Base-by-base conservation (phyloP, 2,329 filamentous ascomycete genomes). In the Phyllosticta citriasiana region DNA sequence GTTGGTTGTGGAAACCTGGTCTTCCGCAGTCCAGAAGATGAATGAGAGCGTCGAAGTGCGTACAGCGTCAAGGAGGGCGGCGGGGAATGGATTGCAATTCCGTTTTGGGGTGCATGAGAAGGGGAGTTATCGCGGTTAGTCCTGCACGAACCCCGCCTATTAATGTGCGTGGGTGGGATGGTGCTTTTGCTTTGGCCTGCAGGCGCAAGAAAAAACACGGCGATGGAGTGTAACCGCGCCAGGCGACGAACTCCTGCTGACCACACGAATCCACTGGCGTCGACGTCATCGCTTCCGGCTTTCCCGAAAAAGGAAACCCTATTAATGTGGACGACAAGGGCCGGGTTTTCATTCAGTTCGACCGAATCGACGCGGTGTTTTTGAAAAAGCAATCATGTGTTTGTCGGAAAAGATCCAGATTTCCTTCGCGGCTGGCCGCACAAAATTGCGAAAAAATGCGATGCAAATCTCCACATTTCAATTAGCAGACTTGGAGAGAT, bases 81-180 rank as follows among this genome's bases (percentile, higher is more conserved):
- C 54, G 59, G 59, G 59, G 59, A 61, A 57, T 61, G 54, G 59
- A 61, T 61, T 22, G 59, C 54, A 27, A 19, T 61, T 57, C 59
- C 59, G 54, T 27, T 61, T 61, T 57, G 14, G 59, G 59, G 14
- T 53, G 16, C 14, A 5, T n/a, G 40, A n/a, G 40, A n/a, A n/a
- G 40, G 19, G 40, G 40, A 47, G 16, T 47, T 30, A 30, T 30
- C 27, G 27, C 27, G 27, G 27, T 30, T 47, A 47, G 40, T n/a
- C 40, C 40, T 47, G 40, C 40, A 47, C n/a, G 14, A n/a, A 47
- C 40, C 40, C 40, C 40, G 40, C 40, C 40, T 47, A 47, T 47
- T 16, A 47, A 47, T 7, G 40, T 16, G 16, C 14, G 40, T n/a
- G 40, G 40, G 40, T 47, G 40, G 40, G 40, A 47, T 47, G 40